These are phyloP conservation scores for Stemphylium lycopersici DNA, from an alignment of 2,329 filamentous ascomycete genomes.

Conservation along the genomic window DNA sequence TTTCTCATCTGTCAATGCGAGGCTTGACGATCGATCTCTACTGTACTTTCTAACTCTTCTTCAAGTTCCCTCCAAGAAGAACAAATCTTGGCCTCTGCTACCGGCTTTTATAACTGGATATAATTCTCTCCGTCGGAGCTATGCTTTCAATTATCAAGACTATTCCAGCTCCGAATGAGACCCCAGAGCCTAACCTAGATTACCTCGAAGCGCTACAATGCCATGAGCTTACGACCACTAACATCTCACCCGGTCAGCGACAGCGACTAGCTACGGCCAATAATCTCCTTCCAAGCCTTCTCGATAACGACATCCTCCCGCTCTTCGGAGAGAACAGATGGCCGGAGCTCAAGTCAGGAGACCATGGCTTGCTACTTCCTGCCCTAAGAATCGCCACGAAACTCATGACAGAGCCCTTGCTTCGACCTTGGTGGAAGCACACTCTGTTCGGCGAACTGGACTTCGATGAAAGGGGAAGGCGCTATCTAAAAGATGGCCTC, in stretches of 20 bases:
- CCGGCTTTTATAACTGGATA: neutral
- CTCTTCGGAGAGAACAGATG: conserved; percentile 1
- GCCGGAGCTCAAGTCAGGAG: neutral
- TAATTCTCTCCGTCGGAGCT: neutral
- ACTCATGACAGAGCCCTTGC: conserved; percentile 2
- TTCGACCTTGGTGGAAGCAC: conserved; percentile 8
- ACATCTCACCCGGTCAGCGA: neutral
- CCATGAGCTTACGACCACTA: neutral
- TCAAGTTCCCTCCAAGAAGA: neutral
- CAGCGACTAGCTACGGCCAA: neutral
- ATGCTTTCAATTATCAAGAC: neutral
- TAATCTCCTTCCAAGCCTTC: neutral
- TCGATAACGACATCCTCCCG: conserved; percentile 2
- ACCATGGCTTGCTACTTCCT: neutral
- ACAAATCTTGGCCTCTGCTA: neutral
- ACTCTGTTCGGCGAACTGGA: neutral
- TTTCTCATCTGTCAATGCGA: neutral
- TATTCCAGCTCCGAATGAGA: neutral
- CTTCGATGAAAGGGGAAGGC: neutral
- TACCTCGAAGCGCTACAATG: neutral
- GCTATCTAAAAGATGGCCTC: neutral
- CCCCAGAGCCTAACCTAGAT: neutral
- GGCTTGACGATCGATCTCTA: neutral
- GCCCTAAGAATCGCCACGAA: conserved; percentile 6
- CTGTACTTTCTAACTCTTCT: neutral